phyloP scores from a whole-genome alignment of 2,329 filamentous ascomycete genomes.

The Colletotrichum melonis region DNA sequence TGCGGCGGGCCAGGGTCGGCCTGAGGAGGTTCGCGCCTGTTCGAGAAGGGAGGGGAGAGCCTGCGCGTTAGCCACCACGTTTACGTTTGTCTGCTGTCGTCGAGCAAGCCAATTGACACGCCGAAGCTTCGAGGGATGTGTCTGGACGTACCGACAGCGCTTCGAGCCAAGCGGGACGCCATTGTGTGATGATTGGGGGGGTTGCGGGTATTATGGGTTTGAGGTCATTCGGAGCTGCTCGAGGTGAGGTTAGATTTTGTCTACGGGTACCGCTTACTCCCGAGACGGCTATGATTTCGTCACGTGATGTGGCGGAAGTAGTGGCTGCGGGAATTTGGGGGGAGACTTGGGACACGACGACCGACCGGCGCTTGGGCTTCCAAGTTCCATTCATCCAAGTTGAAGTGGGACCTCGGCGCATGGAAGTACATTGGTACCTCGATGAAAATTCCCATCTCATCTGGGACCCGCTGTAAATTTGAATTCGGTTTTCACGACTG shows the following conservation, averaged over 20 bases:
- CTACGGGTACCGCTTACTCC: slow-evolving; percentile 51
- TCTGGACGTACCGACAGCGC: slow-evolving; percentile 84
- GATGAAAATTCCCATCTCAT: slow-evolving; percentile 22
- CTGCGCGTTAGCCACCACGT: slow-evolving; percentile 35
- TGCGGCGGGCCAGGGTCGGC: slow-evolving; percentile 80
- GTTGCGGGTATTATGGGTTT: slow-evolving; percentile 60
- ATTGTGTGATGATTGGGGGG: slow-evolving; percentile 77
- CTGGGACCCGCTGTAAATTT: slow-evolving; percentile 28
- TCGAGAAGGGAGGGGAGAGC: slow-evolving; percentile 39
- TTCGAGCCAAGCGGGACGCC: slow-evolving; percentile 97
- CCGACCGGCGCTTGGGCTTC: slow-evolving; percentile 19
- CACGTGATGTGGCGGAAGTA: slow-evolving; percentile 48
- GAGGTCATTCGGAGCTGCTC: slow-evolving; percentile 57
- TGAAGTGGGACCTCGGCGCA: background rate
- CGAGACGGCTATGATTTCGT: slow-evolving; percentile 44
- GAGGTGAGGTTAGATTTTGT: slow-evolving; percentile 62
- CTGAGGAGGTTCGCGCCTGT: slow-evolving; percentile 92
- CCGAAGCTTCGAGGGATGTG: slow-evolving; percentile 36
- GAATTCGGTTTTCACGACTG: slow-evolving; percentile 1
- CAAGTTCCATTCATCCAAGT: background rate
- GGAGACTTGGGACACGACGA: background rate
- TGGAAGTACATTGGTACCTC: background rate
- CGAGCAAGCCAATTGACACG: slow-evolving; percentile 49
- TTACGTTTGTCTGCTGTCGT: slow-evolving; percentile 5
- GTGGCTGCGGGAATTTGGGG: slow-evolving; percentile 41